phyloP scores from a whole-genome alignment of 768 basidiomycete species.

The Tephrocybe sp. region DNA sequence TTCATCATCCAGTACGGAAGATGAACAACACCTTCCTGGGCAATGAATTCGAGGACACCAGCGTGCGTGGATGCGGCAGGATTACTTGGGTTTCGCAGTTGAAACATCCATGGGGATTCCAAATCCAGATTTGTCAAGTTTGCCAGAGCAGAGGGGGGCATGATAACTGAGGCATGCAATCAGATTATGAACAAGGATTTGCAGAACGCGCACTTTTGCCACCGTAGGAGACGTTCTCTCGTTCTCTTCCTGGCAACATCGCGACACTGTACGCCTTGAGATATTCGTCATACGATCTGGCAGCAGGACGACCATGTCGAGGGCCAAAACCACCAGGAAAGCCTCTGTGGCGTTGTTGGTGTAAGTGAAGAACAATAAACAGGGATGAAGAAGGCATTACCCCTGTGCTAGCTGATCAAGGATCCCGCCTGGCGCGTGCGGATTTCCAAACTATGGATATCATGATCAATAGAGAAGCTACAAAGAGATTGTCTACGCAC shows the following conservation, averaged over 20 bases:
- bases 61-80: slow-evolving; percentile 87
- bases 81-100: slow-evolving; percentile 89
- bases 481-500: slow-evolving; percentile 28
- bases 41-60: slow-evolving; percentile 98
- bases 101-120: slow-evolving; percentile 94
- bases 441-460: slow-evolving; percentile 38
- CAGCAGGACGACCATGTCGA: slow-evolving; percentile 49
- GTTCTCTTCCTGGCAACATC: slow-evolving; percentile 83
- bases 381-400: slow-evolving; percentile 17
- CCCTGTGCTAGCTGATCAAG: slow-evolving; percentile 70
- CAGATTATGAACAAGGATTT: slow-evolving; percentile 11
- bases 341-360: slow-evolving; percentile 38
- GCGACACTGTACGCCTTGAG: slow-evolving; percentile 94
- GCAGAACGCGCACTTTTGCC: slow-evolving; percentile 75
- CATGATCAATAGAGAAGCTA: slow-evolving; percentile 5
- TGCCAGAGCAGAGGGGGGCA: slow-evolving; percentile 95
- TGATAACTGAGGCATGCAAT: slow-evolving; percentile 67
- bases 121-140: slow-evolving; percentile 86
- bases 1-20: slow-evolving; percentile 99
- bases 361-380: background rate
- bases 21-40: slow-evolving; percentile 93
- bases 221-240: slow-evolving; percentile 93
- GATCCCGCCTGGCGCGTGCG: slow-evolving; percentile 57
- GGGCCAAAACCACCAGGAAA: slow-evolving; percentile 52
- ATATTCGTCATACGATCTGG: slow-evolving; percentile 87